phyloP scores from a whole-genome alignment of 2,329 filamentous ascomycete species.

The Penicillium carneum region DNA sequence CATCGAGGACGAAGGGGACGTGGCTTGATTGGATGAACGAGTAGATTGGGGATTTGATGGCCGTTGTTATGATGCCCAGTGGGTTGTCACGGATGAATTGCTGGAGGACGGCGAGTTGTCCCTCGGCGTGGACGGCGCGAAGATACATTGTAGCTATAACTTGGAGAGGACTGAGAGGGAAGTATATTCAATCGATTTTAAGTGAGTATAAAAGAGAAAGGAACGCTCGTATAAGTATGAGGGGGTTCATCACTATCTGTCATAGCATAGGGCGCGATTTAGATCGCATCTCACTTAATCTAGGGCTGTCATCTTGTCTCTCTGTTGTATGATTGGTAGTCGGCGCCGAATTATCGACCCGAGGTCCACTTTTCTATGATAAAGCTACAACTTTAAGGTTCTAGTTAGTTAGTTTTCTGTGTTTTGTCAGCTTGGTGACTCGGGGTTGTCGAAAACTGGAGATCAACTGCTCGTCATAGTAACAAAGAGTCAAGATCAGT shows the following conservation, averaged over 20 bases:
- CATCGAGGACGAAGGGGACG: conserved; percentile 67
- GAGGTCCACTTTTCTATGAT: not conserved
- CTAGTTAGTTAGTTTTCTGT: too few species aligned
- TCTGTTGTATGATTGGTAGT: conserved; percentile 2
- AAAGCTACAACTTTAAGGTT: too few species aligned
- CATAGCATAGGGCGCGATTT: not conserved
- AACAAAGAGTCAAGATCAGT: too few species aligned
- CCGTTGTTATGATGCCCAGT: conserved; percentile 68
- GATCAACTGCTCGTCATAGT: too few species aligned
- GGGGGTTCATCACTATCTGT: not conserved
- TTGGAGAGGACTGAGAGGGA: not conserved
- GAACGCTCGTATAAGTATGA: not conserved
- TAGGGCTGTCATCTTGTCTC: not conserved
- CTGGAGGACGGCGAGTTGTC: conserved; percentile 58
- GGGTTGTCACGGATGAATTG: conserved; percentile 66
- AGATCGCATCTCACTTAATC: conserved; percentile 1
- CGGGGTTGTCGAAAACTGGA: too few species aligned
- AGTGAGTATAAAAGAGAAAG: too few species aligned
- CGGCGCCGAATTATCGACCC: not conserved
- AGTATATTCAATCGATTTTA: not conserved
- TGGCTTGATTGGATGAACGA: conserved; percentile 66
- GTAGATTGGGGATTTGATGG: conserved; percentile 59
- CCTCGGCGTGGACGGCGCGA: conserved; percentile 61
- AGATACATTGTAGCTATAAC: conserved; percentile 62
- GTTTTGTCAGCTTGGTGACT: too few species aligned